phyloP scores from a whole-genome alignment of 2,329 filamentous ascomycete species.

The Aspergillus ibericus region DNA sequence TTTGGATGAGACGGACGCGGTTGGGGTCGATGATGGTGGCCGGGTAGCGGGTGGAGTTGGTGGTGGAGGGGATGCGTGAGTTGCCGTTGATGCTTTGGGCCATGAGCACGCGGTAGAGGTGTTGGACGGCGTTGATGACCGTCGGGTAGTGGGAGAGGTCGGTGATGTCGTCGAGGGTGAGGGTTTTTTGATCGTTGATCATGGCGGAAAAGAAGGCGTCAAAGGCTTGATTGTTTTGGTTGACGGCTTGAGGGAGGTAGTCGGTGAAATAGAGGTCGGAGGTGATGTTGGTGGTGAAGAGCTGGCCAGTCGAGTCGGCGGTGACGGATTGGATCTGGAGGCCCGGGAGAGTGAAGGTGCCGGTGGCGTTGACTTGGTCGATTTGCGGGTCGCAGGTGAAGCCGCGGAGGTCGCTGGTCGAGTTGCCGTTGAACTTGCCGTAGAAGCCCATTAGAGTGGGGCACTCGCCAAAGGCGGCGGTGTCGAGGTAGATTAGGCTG shows the following conservation, averaged over 20 bases:
- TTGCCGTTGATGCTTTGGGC: conserved; percentile 11
- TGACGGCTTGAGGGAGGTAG: not conserved
- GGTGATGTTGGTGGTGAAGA: not conserved
- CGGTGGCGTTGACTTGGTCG: conserved; percentile 21
- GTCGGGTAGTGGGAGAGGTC: not conserved
- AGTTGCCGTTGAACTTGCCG: conserved; percentile 11
- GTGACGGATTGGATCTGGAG: not conserved
- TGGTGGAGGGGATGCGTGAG: not conserved
- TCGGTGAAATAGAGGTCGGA: not conserved
- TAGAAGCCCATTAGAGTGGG: conserved; percentile 5
- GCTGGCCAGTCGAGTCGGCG: not conserved
- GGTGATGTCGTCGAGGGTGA: not conserved
- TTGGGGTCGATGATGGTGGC: conserved; percentile 8
- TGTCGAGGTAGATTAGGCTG: not conserved
- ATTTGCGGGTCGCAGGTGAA: conserved; percentile 20
- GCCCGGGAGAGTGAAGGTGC: conserved; percentile 13
- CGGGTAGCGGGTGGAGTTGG: not conserved
- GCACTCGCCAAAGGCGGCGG: not conserved
- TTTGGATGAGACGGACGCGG: conserved; percentile 21
- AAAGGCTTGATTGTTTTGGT: not conserved
- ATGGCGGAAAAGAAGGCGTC: conserved; percentile 7
- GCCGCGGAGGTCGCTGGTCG: conserved; percentile 12
- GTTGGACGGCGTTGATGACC: conserved; percentile 10
- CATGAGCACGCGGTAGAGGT: conserved; percentile 13
- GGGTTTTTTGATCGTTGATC: conserved; percentile 3